Conservation (phyloP, 2,329 filamentous ascomycete genomes). For the Cladobotryum mycophilum region DNA sequence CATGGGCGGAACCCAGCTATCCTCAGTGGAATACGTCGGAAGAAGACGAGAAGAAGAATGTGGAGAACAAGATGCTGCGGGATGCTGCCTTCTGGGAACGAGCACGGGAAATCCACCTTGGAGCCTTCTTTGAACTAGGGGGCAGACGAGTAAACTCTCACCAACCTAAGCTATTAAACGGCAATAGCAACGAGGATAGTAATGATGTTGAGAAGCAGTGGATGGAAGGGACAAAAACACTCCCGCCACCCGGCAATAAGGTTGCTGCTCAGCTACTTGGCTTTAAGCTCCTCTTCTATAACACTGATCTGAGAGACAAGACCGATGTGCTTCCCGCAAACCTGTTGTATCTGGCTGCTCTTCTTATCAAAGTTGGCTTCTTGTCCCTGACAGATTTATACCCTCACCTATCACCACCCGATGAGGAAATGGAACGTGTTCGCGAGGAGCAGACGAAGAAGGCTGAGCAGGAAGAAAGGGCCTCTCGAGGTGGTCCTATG, state of each 20-base stretch:
- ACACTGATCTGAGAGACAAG: conserved; percentile 67
- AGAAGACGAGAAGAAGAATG: conserved; percentile 58
- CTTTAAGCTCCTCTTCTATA: conserved; percentile 95
- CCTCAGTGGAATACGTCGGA: conserved; percentile 57
- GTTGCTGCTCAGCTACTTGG: conserved; percentile 91
- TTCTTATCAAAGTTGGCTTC: conserved; percentile 95
- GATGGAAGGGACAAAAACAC: conserved; percentile 72
- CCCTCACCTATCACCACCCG: conserved; percentile 80
- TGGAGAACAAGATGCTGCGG: conserved; percentile 52
- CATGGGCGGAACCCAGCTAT: conserved; percentile 75
- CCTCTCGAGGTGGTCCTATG: conserved; percentile 61
- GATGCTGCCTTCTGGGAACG: conserved; percentile 77
- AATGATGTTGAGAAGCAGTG: conserved; percentile 60
- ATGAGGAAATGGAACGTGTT: conserved; percentile 73
- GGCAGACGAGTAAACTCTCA: conserved; percentile 57
- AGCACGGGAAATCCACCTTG: conserved; percentile 67
- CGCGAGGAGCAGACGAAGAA: conserved; percentile 66
- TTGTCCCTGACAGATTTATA: conserved; percentile 89
- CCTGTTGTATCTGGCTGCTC: conserved; percentile 81
- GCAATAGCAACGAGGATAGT: conserved; percentile 33
- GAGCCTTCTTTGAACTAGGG: conserved; percentile 86
- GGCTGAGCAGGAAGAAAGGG: conserved; percentile 69
- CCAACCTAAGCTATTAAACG: conserved; percentile 33
- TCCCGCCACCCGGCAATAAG: conserved; percentile 79
- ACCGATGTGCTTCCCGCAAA: conserved; percentile 82